Percentiles rank a stretch among this genome's conserved stretches.
These are phyloP conservation scores for Gomphus sp. DNA, from an alignment of 1,284 basidiomycete genomes.

Conservation along the genomic window DNA sequence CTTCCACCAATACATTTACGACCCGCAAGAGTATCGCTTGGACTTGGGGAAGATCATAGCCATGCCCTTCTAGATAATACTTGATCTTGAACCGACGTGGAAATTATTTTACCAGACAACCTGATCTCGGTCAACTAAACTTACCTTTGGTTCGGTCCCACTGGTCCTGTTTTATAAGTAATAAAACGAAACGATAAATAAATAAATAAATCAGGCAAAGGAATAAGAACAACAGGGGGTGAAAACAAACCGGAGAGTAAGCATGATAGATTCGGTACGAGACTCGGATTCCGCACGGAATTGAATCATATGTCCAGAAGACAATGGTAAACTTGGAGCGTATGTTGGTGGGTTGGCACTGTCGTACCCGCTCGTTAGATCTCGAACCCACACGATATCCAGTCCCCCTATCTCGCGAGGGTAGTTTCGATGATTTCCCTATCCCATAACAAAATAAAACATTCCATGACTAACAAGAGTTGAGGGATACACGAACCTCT, in stretches of 20 bases:
- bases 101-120: background rate
- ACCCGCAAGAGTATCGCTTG: conserved; percentile 39
- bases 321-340: conserved; percentile 57
- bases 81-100: conserved; percentile 49
- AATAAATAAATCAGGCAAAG: background rate
- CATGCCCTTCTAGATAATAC: conserved; percentile 73
- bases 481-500: conserved; percentile 23
- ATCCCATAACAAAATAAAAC: conserved; percentile 11
- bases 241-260: conserved; percentile 52
- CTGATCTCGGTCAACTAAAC: background rate
- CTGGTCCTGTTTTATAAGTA: conserved; percentile 45
- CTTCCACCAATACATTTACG: conserved; percentile 46
- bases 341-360: conserved; percentile 59
- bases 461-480: background rate
- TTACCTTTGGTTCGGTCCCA: conserved; percentile 81
- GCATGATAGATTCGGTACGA: conserved; percentile 36
- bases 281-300: conserved; percentile 45
- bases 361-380: conserved; percentile 64
- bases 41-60: conserved; percentile 37
- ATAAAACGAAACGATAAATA: too few species aligned
- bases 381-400: conserved; percentile 51
- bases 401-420: conserved; percentile 55
- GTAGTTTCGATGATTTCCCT: conserved; percentile 30
- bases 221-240: background rate
- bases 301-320: conserved; percentile 79